Conservation (phyloP, 1,139 yeast genomes). For the Kazachstania sp. region DNA sequence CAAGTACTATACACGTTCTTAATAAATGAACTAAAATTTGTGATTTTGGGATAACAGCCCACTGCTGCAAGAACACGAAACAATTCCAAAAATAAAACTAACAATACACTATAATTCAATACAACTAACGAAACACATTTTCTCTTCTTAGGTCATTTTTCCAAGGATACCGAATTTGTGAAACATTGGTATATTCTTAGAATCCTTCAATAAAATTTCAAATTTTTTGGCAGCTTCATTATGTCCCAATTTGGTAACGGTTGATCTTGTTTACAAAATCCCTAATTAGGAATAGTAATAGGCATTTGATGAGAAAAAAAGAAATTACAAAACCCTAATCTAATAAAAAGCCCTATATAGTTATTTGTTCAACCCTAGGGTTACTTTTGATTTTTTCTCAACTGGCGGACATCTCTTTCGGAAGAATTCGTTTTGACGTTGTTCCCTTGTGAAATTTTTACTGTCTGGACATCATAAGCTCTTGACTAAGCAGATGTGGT, state of each 20-base stretch:
- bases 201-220: no score
- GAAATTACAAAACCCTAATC: background rate
- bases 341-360: no score
- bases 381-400: no score
- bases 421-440: no score
- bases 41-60: background rate
- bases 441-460: no score
- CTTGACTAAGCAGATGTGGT: no score
- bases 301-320: background rate
- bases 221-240: background rate
- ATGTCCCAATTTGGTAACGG: background rate
- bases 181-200: background rate
- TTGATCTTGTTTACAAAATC: background rate
- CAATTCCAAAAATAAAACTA: background rate
- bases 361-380: no score
- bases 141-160: background rate
- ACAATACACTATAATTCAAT: no score
- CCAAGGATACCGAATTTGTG: background rate
- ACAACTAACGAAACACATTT: background rate
- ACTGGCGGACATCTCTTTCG: no score
- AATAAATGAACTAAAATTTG: no score
- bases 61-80: background rate
- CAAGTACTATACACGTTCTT: no score
- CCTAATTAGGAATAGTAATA: slow-evolving; percentile 3
- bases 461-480: no score